A percentile compares a stretch with the other conserved stretches of the same genome.
Conservation (phyloP, 2,329 filamentous ascomycete genomes). For the Cryphonectria radicalis region DNA sequence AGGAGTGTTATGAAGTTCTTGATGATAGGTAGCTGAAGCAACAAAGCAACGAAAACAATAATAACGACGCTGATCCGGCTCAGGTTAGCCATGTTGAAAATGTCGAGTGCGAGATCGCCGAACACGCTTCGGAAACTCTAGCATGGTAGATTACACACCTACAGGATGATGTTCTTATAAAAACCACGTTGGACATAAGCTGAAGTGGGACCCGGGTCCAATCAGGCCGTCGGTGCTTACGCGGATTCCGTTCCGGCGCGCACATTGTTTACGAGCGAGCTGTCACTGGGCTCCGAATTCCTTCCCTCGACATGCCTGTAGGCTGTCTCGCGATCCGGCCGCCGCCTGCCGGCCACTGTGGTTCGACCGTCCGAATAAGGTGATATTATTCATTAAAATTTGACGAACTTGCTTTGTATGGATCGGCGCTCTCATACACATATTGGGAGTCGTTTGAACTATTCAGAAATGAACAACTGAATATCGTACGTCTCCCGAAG, state of each 20-base stretch:
- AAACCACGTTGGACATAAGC: not conserved
- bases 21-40: conserved; percentile 9
- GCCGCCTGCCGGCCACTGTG: not conserved
- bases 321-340: not conserved
- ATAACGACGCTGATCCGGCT: conserved; percentile 5
- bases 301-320: not conserved
- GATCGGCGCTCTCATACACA: not conserved
- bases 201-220: not conserved
- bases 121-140: not conserved
- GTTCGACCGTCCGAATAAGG: not conserved
- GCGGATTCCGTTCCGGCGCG: not conserved
- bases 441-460: not conserved
- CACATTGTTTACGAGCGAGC: not conserved
- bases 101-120: not conserved
- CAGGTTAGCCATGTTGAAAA: not conserved
- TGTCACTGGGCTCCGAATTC: not conserved
- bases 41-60: conserved; percentile 4
- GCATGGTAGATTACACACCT: not conserved
- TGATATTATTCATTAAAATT: no score
- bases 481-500: no score
- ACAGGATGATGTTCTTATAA: not conserved
- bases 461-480: not conserved
- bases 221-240: not conserved
- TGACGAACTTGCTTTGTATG: no score
- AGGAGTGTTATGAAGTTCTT: conserved; percentile 24